Percentiles rank a stretch among this genome's conserved stretches.
Conservation (phyloP, 164 flowering plant species). For the Umbellularia californica region DNA sequence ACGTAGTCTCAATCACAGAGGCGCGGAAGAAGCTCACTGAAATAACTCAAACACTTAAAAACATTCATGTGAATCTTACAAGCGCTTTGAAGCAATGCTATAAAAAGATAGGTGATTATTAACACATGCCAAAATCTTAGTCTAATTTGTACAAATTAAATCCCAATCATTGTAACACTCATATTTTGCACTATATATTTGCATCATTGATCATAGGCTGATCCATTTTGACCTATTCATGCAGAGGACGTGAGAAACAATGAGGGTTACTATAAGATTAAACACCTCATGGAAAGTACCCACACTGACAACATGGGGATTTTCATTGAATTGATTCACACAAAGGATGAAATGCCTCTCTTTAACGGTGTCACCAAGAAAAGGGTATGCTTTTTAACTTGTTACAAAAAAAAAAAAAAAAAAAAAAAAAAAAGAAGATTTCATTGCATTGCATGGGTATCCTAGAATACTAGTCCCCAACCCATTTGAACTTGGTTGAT, state of each 20-base stretch:
- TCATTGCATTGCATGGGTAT: background rate
- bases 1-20: constrained; percentile 43
- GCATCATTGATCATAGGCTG: too few species aligned
- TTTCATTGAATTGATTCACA: constrained; percentile 42
- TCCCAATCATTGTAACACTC: too few species aligned
- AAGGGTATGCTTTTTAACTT: constrained; percentile 32
- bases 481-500: too few species aligned
- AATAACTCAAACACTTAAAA: constrained; percentile 53
- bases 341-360: constrained; percentile 58
- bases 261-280: constrained; percentile 39
- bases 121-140: background rate
- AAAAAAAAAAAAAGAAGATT: too few species aligned
- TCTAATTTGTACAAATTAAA: background rate
- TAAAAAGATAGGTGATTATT: constrained; percentile 43
- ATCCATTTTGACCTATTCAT: too few species aligned
- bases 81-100: constrained; percentile 36
- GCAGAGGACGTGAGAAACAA: constrained; percentile 45
- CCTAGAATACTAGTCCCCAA: too few species aligned
- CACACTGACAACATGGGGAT: constrained; percentile 68
- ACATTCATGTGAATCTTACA: constrained; percentile 43
- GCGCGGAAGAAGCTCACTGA: constrained; percentile 68
- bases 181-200: too few species aligned
- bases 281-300: constrained; percentile 33
- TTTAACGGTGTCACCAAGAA: constrained; percentile 44
- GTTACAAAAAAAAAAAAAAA: too few species aligned